Evolutionary conservation across 2,329 filamentous ascomycete genomes (phyloP), one percentile per base, ranked within the genome.

Genomic region (Xylaria sp.): DNA sequence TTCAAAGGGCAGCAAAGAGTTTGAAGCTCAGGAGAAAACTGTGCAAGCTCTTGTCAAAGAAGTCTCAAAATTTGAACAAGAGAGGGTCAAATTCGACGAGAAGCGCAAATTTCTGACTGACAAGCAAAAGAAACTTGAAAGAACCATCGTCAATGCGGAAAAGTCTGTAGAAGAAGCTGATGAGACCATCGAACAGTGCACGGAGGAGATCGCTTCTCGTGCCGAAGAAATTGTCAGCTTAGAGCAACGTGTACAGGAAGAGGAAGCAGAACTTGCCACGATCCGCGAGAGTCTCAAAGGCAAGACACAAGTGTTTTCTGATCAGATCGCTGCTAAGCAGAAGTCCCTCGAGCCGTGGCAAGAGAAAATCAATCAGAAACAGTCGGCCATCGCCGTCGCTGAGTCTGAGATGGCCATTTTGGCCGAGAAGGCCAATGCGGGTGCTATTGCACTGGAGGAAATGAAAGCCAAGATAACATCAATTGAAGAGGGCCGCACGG

Each of bases 261-360:
- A 97, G 75, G 95, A 98, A 77, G 86, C 89, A 49, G 92, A 97
- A 77, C 87, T 99, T 22, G 84, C 89, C 33, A 85, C 82, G n/a
- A 96, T 99, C 71, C 90, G 95, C 63, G 93, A 97, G 25, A 89
- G 87, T 67, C 84, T 99, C 7, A 97, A 97, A 76, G 95, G 95
- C 74, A 99, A 99, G 81, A 99, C 96, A 0, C 94, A 98, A 77
- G 91, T 89, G 6, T 92, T 97, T 68, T 98, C 95, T 0, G 94
- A 99, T 73, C 87, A 97, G 75, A 98, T 99, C 72, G 90, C 94
- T 0, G 86, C 85, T 4, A 97, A 97, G 81, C 96, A 99, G 76
- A 97, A 96, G 80, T 91, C 93, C 0, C 84, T 99, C 11, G 95
- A 98, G 80, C 96, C 96, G 0, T 99, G 96, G 96, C 94, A 91